A percentile compares a stretch with the other conserved stretches of the same genome.
phyloP scores from a whole-genome alignment of 78 protist genomes.

The Dictyostelium purpureum region DNA sequence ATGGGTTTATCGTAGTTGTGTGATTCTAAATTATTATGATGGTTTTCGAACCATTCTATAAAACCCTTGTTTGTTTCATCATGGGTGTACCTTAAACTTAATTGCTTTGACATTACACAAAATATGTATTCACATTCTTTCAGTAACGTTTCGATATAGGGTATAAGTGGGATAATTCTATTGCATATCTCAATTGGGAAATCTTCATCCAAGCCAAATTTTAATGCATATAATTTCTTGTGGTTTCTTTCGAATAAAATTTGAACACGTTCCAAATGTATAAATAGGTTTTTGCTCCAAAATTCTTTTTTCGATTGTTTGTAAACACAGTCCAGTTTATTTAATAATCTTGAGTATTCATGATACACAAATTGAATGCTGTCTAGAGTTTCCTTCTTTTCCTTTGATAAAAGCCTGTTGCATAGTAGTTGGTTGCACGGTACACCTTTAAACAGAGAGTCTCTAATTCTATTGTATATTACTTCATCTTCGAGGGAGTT shows the following conservation, averaged over 20 bases:
- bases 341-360: conserved; percentile 14
- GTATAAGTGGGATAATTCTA: not conserved
- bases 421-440: not conserved
- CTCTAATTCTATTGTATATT: not conserved
- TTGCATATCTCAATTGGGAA: conserved; percentile 4
- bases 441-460: not conserved
- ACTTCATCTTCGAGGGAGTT: not conserved
- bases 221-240: not conserved
- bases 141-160: not conserved
- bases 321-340: not conserved
- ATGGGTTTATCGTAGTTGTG: not conserved
- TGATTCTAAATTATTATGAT: not conserved
- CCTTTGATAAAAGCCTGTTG: not conserved
- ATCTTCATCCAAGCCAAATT: not conserved
- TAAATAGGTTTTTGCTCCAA: conserved; percentile 7
- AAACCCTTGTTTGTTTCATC: not conserved
- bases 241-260: conserved; percentile 11
- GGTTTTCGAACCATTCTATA: not conserved
- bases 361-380: not conserved
- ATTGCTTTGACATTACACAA: conserved; percentile 8
- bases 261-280: not conserved
- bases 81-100: not conserved
- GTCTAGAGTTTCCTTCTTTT: not conserved
- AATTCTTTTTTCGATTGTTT: conserved; percentile 26
- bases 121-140: conserved; percentile 4